Percentiles rank a stretch among this genome's conserved stretches.
Evolutionary conservation across 2,329 filamentous ascomycete genomes (phyloP).

Genomic region (Macroventuria anomochaeta): DNA sequence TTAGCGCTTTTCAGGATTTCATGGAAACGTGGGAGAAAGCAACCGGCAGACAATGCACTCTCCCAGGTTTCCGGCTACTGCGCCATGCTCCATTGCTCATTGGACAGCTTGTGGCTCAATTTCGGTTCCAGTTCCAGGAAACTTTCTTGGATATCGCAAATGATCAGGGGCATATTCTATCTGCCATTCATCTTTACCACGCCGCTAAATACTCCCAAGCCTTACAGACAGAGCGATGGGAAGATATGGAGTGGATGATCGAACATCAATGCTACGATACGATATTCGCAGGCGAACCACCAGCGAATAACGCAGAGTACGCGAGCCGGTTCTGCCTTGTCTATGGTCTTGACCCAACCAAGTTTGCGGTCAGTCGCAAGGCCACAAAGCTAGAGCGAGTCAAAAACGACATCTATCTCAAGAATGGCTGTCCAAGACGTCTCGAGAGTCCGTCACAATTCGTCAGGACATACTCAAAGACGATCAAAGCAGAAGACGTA

Average conservation of each 20-base stretch:
- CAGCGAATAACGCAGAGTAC: not conserved
- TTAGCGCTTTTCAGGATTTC: not conserved
- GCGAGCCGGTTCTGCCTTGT: not conserved
- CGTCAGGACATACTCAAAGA: not conserved
- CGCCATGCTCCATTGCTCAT: constrained; percentile 5
- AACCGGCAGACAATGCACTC: not conserved
- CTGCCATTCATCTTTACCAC: constrained; percentile 14
- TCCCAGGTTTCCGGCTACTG: constrained; percentile 3
- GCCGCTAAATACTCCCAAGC: constrained; percentile 5
- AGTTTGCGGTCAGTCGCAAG: not conserved
- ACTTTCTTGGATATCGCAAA: constrained; percentile 2
- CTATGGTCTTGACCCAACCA: constrained; percentile 6
- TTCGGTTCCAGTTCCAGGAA: not conserved
- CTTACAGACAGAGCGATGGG: constrained; percentile 1
- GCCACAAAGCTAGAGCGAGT: not conserved
- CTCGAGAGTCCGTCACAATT: not conserved
- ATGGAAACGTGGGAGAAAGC: not conserved
- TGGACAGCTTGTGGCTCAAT: not conserved
- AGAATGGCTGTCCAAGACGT: not conserved
- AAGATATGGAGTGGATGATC: constrained; percentile 15
- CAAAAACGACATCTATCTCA: not conserved
- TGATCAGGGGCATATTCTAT: not conserved
- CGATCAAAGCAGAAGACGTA: not conserved
- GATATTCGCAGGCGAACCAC: not conserved
- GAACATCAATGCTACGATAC: not conserved